phyloP scores from a whole-genome alignment of 176 grass and related monocot species.

The Saccharum officinarum region DNA sequence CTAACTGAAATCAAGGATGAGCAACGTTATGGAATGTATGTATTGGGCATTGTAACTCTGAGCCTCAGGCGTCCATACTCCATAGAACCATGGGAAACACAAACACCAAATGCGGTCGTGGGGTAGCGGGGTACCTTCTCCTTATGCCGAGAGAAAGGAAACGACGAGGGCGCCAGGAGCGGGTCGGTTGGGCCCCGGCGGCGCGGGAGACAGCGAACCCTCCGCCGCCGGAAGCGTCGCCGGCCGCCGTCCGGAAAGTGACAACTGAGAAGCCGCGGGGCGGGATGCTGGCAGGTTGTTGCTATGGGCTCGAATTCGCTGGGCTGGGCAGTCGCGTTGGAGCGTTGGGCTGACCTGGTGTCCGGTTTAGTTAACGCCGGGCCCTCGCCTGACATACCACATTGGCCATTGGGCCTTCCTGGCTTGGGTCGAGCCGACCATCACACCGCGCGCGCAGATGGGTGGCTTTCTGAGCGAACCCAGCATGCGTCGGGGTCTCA shows the following conservation, averaged over 20 bases:
- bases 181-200: neutral
- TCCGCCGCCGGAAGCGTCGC: neutral
- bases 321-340: neutral
- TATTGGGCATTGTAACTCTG: neutral
- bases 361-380: too few species aligned
- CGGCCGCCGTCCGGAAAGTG: neutral
- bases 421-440: neutral
- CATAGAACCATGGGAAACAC: neutral
- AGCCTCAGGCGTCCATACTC: neutral
- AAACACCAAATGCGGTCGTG: neutral
- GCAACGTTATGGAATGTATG: neutral
- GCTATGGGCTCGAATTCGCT: neutral
- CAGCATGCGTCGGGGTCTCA: too few species aligned
- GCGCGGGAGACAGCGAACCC: neutral
- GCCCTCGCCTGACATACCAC: too few species aligned
- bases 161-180: neutral
- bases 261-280: neutral
- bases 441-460: too few species aligned
- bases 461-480: too few species aligned
- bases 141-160: neutral
- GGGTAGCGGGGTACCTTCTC: conserved; percentile 19
- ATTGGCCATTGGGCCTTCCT: neutral
- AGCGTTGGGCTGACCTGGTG: neutral
- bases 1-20: neutral
- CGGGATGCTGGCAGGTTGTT: neutral